These are phyloP conservation scores for Euryodendron excelsum DNA, from an alignment of 148 eudicot genomes.

Conservation along the genomic window DNA sequence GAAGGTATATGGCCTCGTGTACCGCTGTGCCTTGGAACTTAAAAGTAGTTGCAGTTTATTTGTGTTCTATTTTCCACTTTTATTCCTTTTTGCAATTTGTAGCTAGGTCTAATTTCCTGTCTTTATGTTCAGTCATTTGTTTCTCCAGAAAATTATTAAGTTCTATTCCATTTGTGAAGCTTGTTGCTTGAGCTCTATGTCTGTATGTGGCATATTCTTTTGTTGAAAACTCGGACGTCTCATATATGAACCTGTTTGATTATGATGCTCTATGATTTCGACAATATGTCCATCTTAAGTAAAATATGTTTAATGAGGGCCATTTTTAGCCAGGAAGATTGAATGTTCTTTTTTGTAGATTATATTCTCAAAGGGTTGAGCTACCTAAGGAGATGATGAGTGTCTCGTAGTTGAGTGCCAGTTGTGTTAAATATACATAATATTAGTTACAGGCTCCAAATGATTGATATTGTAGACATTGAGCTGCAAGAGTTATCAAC, in stretches of 20 bases:
- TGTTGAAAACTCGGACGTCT: neutral
- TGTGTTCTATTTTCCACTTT: neutral
- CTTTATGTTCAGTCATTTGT: neutral
- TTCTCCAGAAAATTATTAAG: neutral
- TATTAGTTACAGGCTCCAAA: neutral
- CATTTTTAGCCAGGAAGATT: neutral
- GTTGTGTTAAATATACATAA: neutral
- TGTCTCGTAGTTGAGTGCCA: neutral
- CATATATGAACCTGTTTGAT: neutral
- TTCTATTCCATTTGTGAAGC: neutral
- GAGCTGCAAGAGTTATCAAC: too few relatives aligned
- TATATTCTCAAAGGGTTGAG: neutral
- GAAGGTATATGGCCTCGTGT: constrained; percentile 15
- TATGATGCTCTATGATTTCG: neutral
- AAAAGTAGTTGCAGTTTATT: neutral
- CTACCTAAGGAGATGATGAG: neutral
- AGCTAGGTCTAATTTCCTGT: constrained; percentile 1
- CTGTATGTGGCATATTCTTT: neutral
- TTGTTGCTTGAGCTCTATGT: neutral
- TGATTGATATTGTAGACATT: neutral
- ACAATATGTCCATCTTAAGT: neutral
- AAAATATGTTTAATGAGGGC: neutral
- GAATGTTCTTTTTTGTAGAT: neutral
- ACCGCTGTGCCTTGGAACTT: neutral
- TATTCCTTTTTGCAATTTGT: neutral